phyloP scores from a whole-genome alignment of 495 filamentous ascomycete species.

The Xylaria castorea region DNA sequence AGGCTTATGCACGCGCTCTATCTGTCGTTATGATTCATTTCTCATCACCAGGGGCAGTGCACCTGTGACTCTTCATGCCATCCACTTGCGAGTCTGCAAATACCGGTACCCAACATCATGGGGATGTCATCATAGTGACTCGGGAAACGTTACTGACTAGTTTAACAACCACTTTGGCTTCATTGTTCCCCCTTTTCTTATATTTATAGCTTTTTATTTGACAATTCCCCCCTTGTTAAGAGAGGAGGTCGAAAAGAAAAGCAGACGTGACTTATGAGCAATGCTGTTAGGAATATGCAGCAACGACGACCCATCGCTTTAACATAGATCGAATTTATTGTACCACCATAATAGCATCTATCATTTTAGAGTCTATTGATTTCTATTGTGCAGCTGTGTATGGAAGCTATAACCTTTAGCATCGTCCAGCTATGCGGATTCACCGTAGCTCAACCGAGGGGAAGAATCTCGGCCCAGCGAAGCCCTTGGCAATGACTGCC shows the following conservation, averaged over 20 bases:
- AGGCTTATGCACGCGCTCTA: not conserved
- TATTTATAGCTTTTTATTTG: not conserved
- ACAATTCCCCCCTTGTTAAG: not conserved
- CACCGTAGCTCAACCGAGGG: slow-evolving; percentile 60
- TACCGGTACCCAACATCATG: too few relatives aligned
- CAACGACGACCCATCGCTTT: not conserved
- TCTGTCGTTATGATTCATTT: slow-evolving; percentile 37
- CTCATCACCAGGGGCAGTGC: slow-evolving; percentile 15
- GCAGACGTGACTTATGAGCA: not conserved
- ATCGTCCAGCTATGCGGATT: slow-evolving; percentile 13
- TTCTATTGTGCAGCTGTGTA: not conserved
- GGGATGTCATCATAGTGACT: not conserved
- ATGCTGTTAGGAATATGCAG: not conserved
- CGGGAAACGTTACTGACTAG: not conserved
- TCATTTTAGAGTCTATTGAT: not conserved
- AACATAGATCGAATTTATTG: not conserved
- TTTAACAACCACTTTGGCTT: not conserved
- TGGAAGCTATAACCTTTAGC: not conserved
- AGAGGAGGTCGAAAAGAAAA: not conserved
- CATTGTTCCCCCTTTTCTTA: not conserved
- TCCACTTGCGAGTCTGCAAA: not conserved
- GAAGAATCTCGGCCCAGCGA: slow-evolving; percentile 81
- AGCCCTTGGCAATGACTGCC: slow-evolving; percentile 78
- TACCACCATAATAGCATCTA: not conserved
- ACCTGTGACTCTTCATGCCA: not conserved